Evolutionary conservation across 2,329 filamentous ascomycete species (phyloP).

Genomic region (Leptodontidium sp.): DNA sequence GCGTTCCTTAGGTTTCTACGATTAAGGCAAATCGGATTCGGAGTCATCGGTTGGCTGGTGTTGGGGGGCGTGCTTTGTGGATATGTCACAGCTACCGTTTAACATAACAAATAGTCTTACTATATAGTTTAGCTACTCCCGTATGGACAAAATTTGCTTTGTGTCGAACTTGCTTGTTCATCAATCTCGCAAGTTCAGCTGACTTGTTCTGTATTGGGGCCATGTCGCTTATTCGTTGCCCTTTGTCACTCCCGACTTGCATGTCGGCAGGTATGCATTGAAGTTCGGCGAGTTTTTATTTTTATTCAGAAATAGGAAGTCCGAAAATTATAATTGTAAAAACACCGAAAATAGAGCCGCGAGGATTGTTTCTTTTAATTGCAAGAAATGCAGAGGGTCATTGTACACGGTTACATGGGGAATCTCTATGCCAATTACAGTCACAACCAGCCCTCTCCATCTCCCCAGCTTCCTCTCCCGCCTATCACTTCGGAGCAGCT

Average conservation of each 20-base stretch:
- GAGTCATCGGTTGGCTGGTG: not conserved
- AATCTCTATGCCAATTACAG: conserved; percentile 36
- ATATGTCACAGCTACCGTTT: not conserved
- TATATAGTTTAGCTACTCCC: conserved; percentile 6
- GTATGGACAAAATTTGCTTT: not conserved
- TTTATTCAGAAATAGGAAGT: not conserved
- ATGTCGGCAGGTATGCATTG: too few relatives aligned
- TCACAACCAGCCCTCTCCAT: conserved; percentile 22
- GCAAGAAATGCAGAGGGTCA: conserved; percentile 20
- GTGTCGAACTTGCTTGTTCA: not conserved
- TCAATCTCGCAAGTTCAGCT: not conserved
- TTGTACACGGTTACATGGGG: conserved; percentile 38
- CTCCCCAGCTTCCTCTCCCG: not conserved
- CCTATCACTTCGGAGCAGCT: not conserved
- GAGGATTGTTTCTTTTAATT: conserved; percentile 1
- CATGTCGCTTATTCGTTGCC: not conserved
- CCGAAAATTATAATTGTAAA: not conserved
- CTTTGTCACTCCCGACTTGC: not conserved
- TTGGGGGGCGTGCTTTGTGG: not conserved
- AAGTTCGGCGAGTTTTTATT: not conserved
- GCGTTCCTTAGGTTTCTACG: not conserved
- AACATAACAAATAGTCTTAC: not conserved
- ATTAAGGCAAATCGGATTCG: not conserved
- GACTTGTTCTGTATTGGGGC: not conserved
- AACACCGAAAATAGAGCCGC: not conserved